Evolutionary conservation across 192 early-diverging fungal species (phyloP).

Genomic region (Phlyctochytrium bullatum): DNA sequence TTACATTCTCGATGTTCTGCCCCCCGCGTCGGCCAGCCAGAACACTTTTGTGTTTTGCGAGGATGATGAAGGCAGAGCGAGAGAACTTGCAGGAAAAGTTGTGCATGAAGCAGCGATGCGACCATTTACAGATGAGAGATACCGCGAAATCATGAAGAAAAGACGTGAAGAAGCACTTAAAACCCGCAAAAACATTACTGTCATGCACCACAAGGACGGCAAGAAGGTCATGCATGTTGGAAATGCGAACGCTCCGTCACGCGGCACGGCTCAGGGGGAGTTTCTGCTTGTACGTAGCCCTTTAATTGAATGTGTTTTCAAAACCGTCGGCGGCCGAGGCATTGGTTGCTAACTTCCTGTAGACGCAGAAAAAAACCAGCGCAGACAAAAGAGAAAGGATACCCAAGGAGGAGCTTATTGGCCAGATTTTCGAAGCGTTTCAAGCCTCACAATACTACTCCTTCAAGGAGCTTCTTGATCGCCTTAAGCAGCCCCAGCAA

Average conservation of each 20-base stretch:
- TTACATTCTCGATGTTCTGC: slow-evolving; percentile 70
- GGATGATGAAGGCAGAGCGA: slow-evolving; percentile 39
- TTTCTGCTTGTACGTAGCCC: not conserved
- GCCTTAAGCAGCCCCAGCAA: slow-evolving; percentile 74
- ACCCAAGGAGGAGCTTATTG: slow-evolving; percentile 79
- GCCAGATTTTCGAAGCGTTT: slow-evolving; percentile 77
- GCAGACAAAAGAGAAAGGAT: slow-evolving; percentile 78
- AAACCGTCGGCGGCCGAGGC: no score
- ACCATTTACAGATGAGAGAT: slow-evolving; percentile 41
- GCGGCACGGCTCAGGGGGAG: not conserved
- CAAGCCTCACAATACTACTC: slow-evolving; percentile 74
- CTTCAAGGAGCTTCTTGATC: slow-evolving; percentile 79
- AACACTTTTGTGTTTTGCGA: slow-evolving; percentile 82
- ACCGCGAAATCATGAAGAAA: slow-evolving; percentile 27
- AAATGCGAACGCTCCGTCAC: not conserved
- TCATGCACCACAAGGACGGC: slow-evolving; percentile 15
- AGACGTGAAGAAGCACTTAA: slow-evolving; percentile 1
- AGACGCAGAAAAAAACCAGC: slow-evolving; percentile 22
- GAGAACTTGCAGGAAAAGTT: slow-evolving; percentile 32
- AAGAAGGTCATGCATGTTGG: slow-evolving; percentile 13
- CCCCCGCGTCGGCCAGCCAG: slow-evolving; percentile 38
- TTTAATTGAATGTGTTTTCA: no score
- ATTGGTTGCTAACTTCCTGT: not conserved
- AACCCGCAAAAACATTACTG: slow-evolving; percentile 10
- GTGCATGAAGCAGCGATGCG: slow-evolving; percentile 34